Conservation (phyloP, 345 rosid species). For the Noccaea bulbosa region DNA sequence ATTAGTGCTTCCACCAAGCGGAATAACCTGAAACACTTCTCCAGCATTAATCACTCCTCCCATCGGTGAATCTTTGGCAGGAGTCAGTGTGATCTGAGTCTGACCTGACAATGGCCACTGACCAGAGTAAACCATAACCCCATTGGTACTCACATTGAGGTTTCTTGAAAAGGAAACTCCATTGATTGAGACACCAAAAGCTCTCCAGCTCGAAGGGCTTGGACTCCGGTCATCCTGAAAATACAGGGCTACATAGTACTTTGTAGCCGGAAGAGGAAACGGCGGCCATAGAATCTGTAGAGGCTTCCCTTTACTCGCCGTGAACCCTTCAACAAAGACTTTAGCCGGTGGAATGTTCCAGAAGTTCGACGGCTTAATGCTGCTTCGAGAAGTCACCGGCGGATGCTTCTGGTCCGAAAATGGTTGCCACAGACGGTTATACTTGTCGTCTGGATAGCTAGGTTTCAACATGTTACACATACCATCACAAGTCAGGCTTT, state of each 20-base stretch:
- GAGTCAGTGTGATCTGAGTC: conserved; percentile 63
- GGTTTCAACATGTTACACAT: conserved; percentile 43
- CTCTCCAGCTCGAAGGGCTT: conserved; percentile 72
- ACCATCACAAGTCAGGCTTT: conserved; percentile 23
- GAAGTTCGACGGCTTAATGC: conserved; percentile 55
- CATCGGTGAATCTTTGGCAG: conserved; percentile 48
- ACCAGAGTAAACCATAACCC: conserved; percentile 64
- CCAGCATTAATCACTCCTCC: conserved; percentile 82
- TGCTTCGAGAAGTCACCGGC: conserved; percentile 45
- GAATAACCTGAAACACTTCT: conserved; percentile 76
- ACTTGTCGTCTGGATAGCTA: conserved; percentile 78
- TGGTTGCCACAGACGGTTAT: conserved; percentile 76
- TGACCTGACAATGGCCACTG: conserved; percentile 80
- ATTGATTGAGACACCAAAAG: conserved; percentile 67
- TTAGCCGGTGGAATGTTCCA: conserved; percentile 73
- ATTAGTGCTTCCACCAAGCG: conserved; percentile 65
- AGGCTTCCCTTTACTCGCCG: conserved; percentile 59
- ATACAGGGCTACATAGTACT: conserved; percentile 75
- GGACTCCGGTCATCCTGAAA: conserved; percentile 73
- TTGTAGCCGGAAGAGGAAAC: conserved; percentile 56
- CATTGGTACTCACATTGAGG: conserved; percentile 67
- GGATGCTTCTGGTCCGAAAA: conserved; percentile 53
- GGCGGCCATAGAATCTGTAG: conserved; percentile 68
- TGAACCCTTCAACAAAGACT: conserved; percentile 61
- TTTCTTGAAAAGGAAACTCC: conserved; percentile 58